Conservation (phyloP, 257 asterid genomes). For the Solanum megistacrolobum region DNA sequence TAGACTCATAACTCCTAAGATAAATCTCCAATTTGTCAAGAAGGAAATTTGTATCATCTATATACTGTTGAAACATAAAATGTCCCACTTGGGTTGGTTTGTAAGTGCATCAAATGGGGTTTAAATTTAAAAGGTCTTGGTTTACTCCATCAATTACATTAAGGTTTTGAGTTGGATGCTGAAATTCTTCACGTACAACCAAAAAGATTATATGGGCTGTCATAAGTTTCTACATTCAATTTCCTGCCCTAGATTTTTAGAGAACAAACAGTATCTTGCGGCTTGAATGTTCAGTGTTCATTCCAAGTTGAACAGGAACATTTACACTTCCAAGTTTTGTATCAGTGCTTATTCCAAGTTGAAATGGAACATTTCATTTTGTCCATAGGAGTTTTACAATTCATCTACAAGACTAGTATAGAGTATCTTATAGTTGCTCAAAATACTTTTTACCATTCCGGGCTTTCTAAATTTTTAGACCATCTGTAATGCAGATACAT, state of each 20-base stretch:
- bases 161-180: neutral
- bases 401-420: neutral
- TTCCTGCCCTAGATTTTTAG: neutral
- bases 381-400: neutral
- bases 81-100: neutral
- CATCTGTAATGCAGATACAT: neutral
- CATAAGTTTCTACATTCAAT: neutral
- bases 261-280: neutral
- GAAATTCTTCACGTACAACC: neutral
- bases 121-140: neutral
- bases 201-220: neutral
- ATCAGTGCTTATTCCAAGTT: neutral
- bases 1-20: neutral
- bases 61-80: neutral
- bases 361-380: neutral
- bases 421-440: neutral
- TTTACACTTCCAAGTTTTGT: neutral
- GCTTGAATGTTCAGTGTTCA: neutral
- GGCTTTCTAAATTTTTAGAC: too few species aligned
- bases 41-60: neutral
- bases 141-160: neutral
- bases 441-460: neutral
- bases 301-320: neutral
- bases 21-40: neutral
- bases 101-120: neutral